Conservation (phyloP, 2,329 filamentous ascomycete species). For the Penicillium sclerotigenum region DNA sequence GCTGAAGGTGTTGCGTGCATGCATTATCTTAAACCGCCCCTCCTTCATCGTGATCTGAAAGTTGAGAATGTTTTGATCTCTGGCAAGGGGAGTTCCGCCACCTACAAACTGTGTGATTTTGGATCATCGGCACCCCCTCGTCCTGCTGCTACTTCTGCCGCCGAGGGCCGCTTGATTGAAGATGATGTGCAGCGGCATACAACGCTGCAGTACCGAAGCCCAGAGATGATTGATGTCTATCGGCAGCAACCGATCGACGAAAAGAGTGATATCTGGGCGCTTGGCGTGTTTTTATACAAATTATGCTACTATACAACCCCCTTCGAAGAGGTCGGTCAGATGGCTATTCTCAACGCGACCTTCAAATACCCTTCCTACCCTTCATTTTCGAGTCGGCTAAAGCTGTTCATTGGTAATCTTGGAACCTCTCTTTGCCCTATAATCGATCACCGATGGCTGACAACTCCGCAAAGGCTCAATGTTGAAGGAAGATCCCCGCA, state of each 20-base stretch:
- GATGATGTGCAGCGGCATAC: conserved; percentile 97
- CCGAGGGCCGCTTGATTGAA: conserved; percentile 87
- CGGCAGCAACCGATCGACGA: conserved; percentile 94
- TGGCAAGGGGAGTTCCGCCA: conserved; percentile 59
- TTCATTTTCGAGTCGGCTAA: conserved; percentile 81
- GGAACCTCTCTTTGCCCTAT: not conserved
- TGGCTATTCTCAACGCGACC: conserved; percentile 93
- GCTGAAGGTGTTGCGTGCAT: conserved; percentile 96
- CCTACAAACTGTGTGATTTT: conserved; percentile 98
- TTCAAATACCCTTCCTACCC: conserved; percentile 90
- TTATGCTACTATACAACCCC: conserved; percentile 98
- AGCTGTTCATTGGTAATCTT: conserved; percentile 77
- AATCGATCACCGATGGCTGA: conserved; percentile 18
- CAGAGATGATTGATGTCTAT: conserved; percentile 99
- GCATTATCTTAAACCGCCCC: conserved; percentile 93
- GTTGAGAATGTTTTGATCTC: conserved; percentile 97
- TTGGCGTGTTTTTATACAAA: conserved; percentile 94
- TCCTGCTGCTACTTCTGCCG: conserved; percentile 78
- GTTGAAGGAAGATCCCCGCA: conserved; percentile 77
- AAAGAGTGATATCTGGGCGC: conserved; percentile 97
- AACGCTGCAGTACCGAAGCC: conserved; percentile 93
- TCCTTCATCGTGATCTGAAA: conserved; percentile 92
- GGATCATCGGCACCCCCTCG: conserved; percentile 82
- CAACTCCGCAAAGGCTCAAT: conserved; percentile 64
- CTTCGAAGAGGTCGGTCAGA: conserved; percentile 95